Evolutionary conservation across 768 basidiomycete species (phyloP).

Genomic region (Lepiota venenata): DNA sequence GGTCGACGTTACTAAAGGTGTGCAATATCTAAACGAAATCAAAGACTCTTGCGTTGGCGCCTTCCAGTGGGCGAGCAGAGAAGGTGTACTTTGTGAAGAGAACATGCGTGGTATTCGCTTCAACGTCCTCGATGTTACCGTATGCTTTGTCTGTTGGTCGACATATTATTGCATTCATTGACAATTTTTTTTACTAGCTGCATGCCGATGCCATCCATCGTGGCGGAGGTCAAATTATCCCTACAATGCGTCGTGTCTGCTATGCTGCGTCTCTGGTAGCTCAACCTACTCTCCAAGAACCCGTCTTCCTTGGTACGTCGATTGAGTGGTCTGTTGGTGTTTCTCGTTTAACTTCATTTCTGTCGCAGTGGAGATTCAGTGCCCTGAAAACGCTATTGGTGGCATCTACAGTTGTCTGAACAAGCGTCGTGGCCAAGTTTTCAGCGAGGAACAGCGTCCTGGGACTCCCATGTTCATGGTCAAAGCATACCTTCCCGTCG

Average conservation of each 20-base stretch:
- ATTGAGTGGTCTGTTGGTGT: not conserved
- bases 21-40: conserved; percentile 99
- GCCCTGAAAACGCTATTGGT: conserved; percentile 95
- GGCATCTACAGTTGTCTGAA: conserved; percentile 94
- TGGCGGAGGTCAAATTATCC: conserved; percentile 98
- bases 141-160: conserved; percentile 32
- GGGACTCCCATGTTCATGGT: conserved; percentile 99
- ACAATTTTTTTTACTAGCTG: conserved; percentile 46
- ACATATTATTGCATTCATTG: conserved; percentile 2
- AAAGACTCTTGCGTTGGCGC: conserved; percentile 99
- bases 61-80: conserved; percentile 99
- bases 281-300: conserved; percentile 90
- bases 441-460: conserved; percentile 93
- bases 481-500: conserved; percentile 93
- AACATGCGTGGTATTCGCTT: conserved; percentile 98
- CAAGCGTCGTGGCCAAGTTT: conserved; percentile 97
- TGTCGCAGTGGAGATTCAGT: conserved; percentile 87
- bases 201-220: conserved; percentile 99
- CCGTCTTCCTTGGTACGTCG: conserved; percentile 81
- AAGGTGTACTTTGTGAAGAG: conserved; percentile 95
- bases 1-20: conserved; percentile 98
- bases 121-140: conserved; percentile 95
- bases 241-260: conserved; percentile 92
- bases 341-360: not conserved
- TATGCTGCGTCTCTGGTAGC: conserved; percentile 96